Percentiles rank a stretch among this genome's conserved stretches.
Conservation (phyloP, 768 basidiomycete species). For the Phallus indusiatus region DNA sequence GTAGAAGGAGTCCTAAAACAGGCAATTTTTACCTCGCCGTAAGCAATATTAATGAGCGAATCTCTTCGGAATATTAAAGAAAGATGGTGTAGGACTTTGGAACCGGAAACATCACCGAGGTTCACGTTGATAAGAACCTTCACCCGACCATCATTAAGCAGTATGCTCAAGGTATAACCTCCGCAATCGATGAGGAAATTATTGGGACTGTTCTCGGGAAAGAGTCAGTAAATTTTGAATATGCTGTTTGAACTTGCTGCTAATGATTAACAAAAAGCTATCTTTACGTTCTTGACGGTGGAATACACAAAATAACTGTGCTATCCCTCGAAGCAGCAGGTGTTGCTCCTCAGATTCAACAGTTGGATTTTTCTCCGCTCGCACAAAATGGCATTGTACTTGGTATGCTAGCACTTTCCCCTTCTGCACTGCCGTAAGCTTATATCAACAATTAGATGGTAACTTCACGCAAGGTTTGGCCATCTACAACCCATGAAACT, state of each 20-base stretch:
- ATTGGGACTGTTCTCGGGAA: conserved; percentile 13
- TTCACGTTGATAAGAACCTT: conserved; percentile 36
- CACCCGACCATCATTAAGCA: conserved; percentile 33
- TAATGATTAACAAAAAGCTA: not conserved
- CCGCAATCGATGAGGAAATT: conserved; percentile 13
- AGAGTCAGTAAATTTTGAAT: conserved; percentile 13
- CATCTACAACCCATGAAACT: no score
- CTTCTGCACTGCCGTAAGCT: no score
- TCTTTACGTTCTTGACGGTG: not conserved
- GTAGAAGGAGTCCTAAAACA: conserved; percentile 20
- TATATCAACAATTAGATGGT: no score
- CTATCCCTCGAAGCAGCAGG: conserved; percentile 1
- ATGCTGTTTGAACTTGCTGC: not conserved
- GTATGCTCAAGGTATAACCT: conserved; percentile 16
- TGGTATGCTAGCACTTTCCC: no score
- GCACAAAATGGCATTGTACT: no score
- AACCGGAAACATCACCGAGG: conserved; percentile 32
- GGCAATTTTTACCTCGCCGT: conserved; percentile 24
- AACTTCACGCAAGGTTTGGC: no score
- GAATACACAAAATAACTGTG: not conserved
- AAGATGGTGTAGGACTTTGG: conserved; percentile 5
- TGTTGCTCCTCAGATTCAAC: not conserved
- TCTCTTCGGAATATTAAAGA: no score
- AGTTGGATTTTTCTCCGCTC: not conserved
- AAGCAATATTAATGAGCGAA: not conserved